Evolutionary conservation across 2,329 filamentous ascomycete genomes (phyloP).

Genomic region (Aureobasidium uvarum): DNA sequence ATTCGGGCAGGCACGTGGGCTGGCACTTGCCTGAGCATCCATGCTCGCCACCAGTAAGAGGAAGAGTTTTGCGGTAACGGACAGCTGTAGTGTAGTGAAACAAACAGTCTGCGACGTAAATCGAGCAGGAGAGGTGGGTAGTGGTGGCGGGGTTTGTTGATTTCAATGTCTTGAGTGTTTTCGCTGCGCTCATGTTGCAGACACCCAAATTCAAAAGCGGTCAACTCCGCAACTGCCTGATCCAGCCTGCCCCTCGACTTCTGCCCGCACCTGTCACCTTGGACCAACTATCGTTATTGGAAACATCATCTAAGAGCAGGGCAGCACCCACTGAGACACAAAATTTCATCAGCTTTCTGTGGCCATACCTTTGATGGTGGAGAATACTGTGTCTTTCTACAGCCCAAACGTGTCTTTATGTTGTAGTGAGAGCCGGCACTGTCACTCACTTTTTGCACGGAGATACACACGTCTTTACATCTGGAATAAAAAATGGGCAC

Average conservation of each 20-base stretch:
- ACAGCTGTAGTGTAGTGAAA: constrained; percentile 20
- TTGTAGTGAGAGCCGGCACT: too few relatives aligned
- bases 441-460: too few relatives aligned
- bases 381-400: too few relatives aligned
- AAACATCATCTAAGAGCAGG: too few relatives aligned
- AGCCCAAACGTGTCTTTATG: too few relatives aligned
- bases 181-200: constrained; percentile 16
- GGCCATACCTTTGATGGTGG: too few relatives aligned
- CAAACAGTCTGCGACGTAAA: background rate
- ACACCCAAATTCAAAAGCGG: constrained; percentile 13
- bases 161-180: constrained; percentile 8
- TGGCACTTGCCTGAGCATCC: constrained; percentile 28
- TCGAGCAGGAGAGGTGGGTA: background rate
- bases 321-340: too few relatives aligned
- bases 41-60: constrained; percentile 25
- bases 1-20: background rate
- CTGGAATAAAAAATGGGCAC: background rate
- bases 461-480: background rate
- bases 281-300: too few relatives aligned
- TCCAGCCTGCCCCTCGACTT: constrained; percentile 1
- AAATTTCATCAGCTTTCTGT: too few relatives aligned
- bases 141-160: constrained; percentile 19
- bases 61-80: background rate
- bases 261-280: background rate
- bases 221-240: constrained; percentile 5